Percentiles rank a stretch among this genome's conserved stretches.
These are phyloP conservation scores for Tulasnella sp. DNA, from an alignment of 768 basidiomycete species.

Conservation along the genomic window DNA sequence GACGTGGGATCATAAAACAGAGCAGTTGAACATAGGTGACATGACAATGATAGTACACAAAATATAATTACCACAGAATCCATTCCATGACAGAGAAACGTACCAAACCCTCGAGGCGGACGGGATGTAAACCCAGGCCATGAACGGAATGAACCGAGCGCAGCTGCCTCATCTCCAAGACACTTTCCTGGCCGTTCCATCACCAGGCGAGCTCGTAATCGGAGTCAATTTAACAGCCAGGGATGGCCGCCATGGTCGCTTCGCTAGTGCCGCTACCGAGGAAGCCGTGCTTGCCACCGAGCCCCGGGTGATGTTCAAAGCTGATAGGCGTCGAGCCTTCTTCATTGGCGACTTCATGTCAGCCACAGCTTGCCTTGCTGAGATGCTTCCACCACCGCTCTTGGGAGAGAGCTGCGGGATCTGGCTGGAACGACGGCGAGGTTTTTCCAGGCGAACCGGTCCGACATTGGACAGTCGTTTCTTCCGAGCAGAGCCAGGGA, in stretches of 20 bases:
- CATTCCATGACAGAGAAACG: conserved; percentile 5
- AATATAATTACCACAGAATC: conserved; percentile 1
- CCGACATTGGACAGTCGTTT: conserved; percentile 70
- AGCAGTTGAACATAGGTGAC: not conserved
- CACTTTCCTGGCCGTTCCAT: not conserved
- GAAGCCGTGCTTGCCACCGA: not conserved
- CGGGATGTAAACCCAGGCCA: not conserved
- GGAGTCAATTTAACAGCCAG: conserved; percentile 12
- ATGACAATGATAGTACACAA: conserved; percentile 4
- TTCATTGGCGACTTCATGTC: conserved; percentile 16
- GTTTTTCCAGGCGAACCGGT: conserved; percentile 67
- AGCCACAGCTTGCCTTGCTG: not conserved
- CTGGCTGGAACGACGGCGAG: conserved; percentile 70
- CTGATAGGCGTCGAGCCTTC: conserved; percentile 17
- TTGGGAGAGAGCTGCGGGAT: conserved; percentile 50
- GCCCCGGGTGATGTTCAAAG: not conserved
- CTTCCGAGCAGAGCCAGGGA: conserved; percentile 39
- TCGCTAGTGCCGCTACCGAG: not conserved
- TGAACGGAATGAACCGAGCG: not conserved
- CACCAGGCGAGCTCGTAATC: conserved; percentile 9
- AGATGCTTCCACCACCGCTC: not conserved
- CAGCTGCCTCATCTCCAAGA: conserved; percentile 16
- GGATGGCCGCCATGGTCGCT: conserved; percentile 14
- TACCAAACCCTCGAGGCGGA: not conserved
- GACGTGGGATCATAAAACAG: not conserved